A percentile compares a stretch with the other conserved stretches of the same genome.
These are phyloP conservation scores for Penicillium verhagenii DNA, from an alignment of 495 filamentous ascomycete species.

Conservation along the genomic window DNA sequence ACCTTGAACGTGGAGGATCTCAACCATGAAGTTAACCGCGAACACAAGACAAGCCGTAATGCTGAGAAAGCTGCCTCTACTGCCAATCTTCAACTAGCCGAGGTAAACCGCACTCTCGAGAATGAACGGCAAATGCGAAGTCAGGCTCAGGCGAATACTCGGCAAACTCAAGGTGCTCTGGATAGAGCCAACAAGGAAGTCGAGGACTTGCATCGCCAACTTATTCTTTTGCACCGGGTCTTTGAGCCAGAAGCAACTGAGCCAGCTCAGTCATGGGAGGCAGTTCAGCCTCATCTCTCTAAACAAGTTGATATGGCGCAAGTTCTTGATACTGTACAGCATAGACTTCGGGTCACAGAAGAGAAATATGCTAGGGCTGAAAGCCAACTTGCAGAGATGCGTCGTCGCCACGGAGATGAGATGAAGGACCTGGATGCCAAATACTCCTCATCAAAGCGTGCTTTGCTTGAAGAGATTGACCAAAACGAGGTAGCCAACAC, in stretches of 20 bases:
- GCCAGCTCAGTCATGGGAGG: slow-evolving; percentile 59
- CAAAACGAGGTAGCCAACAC: slow-evolving; percentile 75
- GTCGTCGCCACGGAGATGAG: slow-evolving; percentile 68
- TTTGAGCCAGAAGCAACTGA: slow-evolving; percentile 76
- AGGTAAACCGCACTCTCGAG: slow-evolving; percentile 85
- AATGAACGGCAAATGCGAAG: slow-evolving; percentile 82
- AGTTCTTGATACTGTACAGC: slow-evolving; percentile 83
- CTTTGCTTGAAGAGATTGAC: slow-evolving; percentile 83
- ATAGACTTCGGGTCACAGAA: slow-evolving; percentile 79
- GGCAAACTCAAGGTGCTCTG: slow-evolving; percentile 73
- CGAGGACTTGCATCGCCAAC: slow-evolving; percentile 71
- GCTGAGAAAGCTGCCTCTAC: slow-evolving; percentile 90
- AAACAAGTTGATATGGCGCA: slow-evolving; percentile 80
- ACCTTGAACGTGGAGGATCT: slow-evolving; percentile 86
- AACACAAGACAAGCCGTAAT: slow-evolving; percentile 86
- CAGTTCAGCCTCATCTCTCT: slow-evolving; percentile 55
- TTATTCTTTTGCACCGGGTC: slow-evolving; percentile 78
- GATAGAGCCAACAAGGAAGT: slow-evolving; percentile 78
- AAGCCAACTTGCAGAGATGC: slow-evolving; percentile 75
- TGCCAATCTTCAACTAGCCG: slow-evolving; percentile 77
- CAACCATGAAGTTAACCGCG: slow-evolving; percentile 86
- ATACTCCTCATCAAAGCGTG: slow-evolving; percentile 69
- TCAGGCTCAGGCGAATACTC: slow-evolving; percentile 83
- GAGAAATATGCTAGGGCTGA: slow-evolving; percentile 83
- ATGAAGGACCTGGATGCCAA: slow-evolving; percentile 69